Conservation (phyloP, 2,329 filamentous ascomycete species). For the Exophiala oligosperma region DNA sequence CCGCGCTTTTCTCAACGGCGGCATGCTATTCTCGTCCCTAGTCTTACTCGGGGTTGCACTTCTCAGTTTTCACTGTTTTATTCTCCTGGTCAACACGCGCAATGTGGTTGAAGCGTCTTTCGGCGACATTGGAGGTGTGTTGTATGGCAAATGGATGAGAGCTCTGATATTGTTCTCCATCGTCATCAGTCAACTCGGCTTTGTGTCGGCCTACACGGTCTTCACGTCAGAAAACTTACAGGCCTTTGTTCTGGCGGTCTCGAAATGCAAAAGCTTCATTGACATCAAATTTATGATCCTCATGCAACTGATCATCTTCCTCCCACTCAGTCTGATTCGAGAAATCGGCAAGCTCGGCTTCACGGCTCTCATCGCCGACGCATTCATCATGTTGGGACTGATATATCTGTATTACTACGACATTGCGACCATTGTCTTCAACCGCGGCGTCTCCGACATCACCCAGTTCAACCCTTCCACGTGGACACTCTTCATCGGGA, state of each 20-base stretch:
- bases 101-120: slow-evolving; percentile 90
- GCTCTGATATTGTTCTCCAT: slow-evolving; percentile 86
- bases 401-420: slow-evolving; percentile 97
- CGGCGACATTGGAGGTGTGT: slow-evolving; percentile 88
- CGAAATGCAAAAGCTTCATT: slow-evolving; percentile 80
- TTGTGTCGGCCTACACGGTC: slow-evolving; percentile 92
- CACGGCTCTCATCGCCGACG: slow-evolving; percentile 88
- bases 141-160: slow-evolving; percentile 90
- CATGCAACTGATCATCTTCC: slow-evolving; percentile 92
- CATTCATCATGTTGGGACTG: slow-evolving; percentile 89
- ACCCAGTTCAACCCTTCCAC: slow-evolving; percentile 84
- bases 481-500: slow-evolving; percentile 98
- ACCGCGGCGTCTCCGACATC: slow-evolving; percentile 78
- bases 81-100: slow-evolving; percentile 84
- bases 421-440: slow-evolving; percentile 74
- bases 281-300: slow-evolving; percentile 87
- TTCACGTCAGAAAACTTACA: slow-evolving; percentile 96
- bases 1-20: slow-evolving; percentile 89
- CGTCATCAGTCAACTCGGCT: slow-evolving; percentile 92
- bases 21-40: slow-evolving; percentile 94
- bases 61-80: slow-evolving; percentile 96
- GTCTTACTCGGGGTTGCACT: slow-evolving; percentile 82
- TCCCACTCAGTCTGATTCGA: slow-evolving; percentile 88
- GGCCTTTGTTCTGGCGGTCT: slow-evolving; percentile 89
- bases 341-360: slow-evolving; percentile 98